Conservation (phyloP, 306 rosid genomes). For the Quercus robur region DNA sequence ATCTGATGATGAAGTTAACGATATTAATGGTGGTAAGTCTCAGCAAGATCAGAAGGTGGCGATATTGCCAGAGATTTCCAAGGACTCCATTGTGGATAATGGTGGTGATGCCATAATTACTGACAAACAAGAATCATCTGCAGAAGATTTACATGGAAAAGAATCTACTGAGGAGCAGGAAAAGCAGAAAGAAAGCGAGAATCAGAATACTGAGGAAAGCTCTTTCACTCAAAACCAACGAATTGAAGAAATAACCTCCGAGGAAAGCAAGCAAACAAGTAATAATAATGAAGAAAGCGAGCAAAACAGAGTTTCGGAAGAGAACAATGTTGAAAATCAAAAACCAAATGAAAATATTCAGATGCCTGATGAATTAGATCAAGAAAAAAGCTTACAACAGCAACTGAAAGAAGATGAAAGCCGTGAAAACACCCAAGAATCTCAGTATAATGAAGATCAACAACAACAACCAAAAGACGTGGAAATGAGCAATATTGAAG, state of each 20-base stretch:
- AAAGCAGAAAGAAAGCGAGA: constrained; percentile 17
- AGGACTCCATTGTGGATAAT: neutral
- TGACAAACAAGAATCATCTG: neutral
- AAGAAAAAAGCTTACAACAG: neutral
- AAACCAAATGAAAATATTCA: constrained; percentile 13
- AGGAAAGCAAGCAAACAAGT: constrained; percentile 21
- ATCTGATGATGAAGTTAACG: constrained; percentile 30
- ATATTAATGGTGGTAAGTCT: neutral
- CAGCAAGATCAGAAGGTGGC: constrained; percentile 20
- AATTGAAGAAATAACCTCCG: constrained; percentile 17
- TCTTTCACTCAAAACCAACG: constrained; percentile 33
- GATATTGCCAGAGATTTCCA: neutral
- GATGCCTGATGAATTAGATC: neutral
- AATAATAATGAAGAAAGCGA: constrained; percentile 7
- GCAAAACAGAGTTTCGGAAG: neutral
- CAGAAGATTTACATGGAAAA: neutral
- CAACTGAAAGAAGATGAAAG: constrained; percentile 9
- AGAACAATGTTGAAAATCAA: constrained; percentile 3
- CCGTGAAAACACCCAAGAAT: constrained; percentile 1
- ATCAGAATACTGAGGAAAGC: constrained; percentile 51
- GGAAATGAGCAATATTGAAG: constrained; percentile 24
- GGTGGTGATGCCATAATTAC: neutral
- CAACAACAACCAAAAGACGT: constrained; percentile 33
- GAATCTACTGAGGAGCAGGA: constrained; percentile 3
- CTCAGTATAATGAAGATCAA: constrained; percentile 25